Base-by-base conservation (phyloP, 805 yeast genomes). In the Metschnikowia arizonensis region DNA sequence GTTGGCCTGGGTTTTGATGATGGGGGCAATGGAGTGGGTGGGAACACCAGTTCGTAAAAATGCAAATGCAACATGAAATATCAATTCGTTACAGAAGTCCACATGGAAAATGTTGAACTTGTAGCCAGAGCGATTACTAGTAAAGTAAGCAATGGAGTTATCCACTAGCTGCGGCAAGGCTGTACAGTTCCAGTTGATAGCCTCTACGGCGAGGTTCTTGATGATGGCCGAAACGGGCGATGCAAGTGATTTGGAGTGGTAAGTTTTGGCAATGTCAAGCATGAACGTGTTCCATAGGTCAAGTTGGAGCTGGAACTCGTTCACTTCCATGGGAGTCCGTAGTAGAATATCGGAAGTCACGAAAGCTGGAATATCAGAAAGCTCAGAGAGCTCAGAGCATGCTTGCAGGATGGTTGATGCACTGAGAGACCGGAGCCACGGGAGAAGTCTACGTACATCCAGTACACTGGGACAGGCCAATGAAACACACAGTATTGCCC, bases 321-420 rank as follows among this genome's bases (percentile, higher is more conserved):
- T 51, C 17, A 49, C 48, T 5, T 63, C 58, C 44, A 57, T 46
- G 1, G 76, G 74, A 1, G 72, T 61, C 37, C 79, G 58, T 1
- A 60, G 48, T 2, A 73, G 52, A 4, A 74, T 54, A 47, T 75
- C 77, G 1, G 63, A 57, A 1, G 63, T 38, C 1, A 75, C 61
- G 53, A 67, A 71, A 0, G 66, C 53, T 0, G 80, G 79, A 12
- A 73, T 59, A 2, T 56, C 49, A 1, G 57, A 43, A 8, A 59
- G 47, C 14, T 64, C 61, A 0, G 63, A 40, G 8, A 75, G 52
- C 1, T 64, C 47, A 2, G 47, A 31, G 45, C 76, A 72, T 3
- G 74, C 65, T 2, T 53, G 56, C 5, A 58, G 49, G 9, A 74
- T 59, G 32, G 50, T 55, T 0, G 63, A 50, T 0, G 77, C 56